Percentiles rank a stretch among this genome's conserved stretches.
phyloP scores from a whole-genome alignment of 2,329 filamentous ascomycete genomes.

The Huntiella decipiens region DNA sequence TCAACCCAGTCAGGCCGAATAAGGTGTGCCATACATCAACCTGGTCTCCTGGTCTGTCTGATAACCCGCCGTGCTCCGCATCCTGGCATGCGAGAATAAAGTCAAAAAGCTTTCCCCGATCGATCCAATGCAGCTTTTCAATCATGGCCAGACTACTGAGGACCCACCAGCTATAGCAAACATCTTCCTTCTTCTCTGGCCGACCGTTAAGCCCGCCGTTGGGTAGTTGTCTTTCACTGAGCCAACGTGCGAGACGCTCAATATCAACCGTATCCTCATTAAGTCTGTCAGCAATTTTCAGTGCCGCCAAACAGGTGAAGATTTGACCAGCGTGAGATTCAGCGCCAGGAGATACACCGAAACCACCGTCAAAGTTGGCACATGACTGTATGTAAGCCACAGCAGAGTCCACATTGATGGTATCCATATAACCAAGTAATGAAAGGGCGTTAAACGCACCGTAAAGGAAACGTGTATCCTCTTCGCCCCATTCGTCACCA shows the following conservation, averaged over 20 bases:
- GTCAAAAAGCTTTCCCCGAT: conserved; percentile 52
- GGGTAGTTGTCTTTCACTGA: conserved; percentile 79
- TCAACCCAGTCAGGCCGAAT: conserved; percentile 77
- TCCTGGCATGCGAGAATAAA: conserved; percentile 90
- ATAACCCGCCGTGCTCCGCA: conserved; percentile 61
- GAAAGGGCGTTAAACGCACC: conserved; percentile 79
- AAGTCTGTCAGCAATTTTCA: conserved; percentile 64
- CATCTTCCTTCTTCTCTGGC: conserved; percentile 88
- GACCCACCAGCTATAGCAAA: conserved; percentile 99
- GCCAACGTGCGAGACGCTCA: conserved; percentile 70
- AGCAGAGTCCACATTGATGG: conserved; percentile 64
- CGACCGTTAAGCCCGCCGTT: conserved; percentile 82
- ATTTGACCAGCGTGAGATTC: conserved; percentile 93
- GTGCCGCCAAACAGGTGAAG: conserved; percentile 77
- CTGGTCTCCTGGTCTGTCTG: conserved; percentile 81
- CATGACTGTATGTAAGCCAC: conserved; percentile 64
- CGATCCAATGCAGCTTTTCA: conserved; percentile 77
- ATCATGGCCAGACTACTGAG: conserved; percentile 83
- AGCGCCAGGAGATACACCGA: conserved; percentile 72
- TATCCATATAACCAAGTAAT: conserved; percentile 51
- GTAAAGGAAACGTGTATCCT: conserved; percentile 87
- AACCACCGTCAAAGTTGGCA: conserved; percentile 86
- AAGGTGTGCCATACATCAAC: conserved; percentile 94
- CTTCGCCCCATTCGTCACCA: conserved; percentile 92
- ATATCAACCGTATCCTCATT: conserved; percentile 53